Evolutionary conservation across 1,284 basidiomycete species (phyloP), one percentile per base, ranked within the genome.

Genomic region (Sphagnurus paluster): DNA sequence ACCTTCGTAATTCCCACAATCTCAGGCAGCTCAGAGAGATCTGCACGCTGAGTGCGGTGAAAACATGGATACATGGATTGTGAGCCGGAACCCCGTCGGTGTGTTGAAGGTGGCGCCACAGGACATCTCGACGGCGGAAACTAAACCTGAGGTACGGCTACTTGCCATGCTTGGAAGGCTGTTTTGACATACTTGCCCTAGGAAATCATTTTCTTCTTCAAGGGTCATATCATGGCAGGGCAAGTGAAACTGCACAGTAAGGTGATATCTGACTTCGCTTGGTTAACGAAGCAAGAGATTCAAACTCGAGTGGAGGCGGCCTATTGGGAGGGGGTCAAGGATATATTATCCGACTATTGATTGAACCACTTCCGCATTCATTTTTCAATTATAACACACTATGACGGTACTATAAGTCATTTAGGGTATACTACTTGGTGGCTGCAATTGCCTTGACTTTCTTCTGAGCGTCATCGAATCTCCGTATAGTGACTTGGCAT

Each of bases 271-370:
- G 89, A 91, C 57, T 93, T 91, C 69, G 90, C 88, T 16, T 95
- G 92, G 92, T 73, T 94, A 52, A 93, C 91, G 46, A 91, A 92
- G 67, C 80, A 93, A 63, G 92, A 95, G 72, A 84, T 94, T 42
- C 69, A 83, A 62, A 67, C 77, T 32, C 75, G 74, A 35, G 81
- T 90, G 23, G 74, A 80, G 40, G 61, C 66, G 50, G 66, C 76
- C 48, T 93, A 93, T 59, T 94, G 90, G 90, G 61, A 74, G 38
- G 77, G 79, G 47, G 72, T 92, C 55, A 84, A 84, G 66, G 86
- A 90, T 60, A 84, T 93, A 65, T 71, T 94, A 55, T 89, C 88
- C 43, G 84, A 89, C 62, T 77, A 75, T 63, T 85, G 72, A 64
- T 58, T 34, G 23, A 41, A 50, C 36, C 38, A 4, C 7, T n/a